phyloP scores from a whole-genome alignment of 75 land plant species.

The Adiantum capillusveneris region DNA sequence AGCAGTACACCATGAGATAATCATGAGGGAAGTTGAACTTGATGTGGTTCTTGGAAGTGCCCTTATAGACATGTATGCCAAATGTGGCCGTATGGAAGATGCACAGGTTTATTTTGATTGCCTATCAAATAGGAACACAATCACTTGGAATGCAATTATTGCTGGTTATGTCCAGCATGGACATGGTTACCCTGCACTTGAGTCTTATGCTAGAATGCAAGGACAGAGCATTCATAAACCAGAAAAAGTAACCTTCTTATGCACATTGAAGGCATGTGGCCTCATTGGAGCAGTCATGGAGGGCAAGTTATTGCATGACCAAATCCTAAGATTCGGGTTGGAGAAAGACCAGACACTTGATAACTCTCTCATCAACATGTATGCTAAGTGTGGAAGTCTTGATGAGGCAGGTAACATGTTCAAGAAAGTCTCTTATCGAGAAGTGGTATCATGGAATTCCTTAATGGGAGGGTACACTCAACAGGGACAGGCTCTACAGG shows the following conservation, averaged over 20 bases:
- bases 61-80: conserved; percentile 11
- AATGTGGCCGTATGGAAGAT: conserved; percentile 7
- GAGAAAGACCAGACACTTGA: conserved; percentile 22
- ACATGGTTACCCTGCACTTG: conserved; percentile 1
- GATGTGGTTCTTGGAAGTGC: conserved; percentile 5
- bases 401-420: conserved; percentile 32
- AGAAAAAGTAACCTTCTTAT: conserved; percentile 36
- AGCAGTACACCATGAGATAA: conserved; percentile 2
- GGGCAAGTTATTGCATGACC: conserved; percentile 34
- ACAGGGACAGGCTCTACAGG: conserved; percentile 12
- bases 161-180: conserved; percentile 7
- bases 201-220: not conserved
- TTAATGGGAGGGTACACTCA: conserved; percentile 33
- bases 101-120: conserved; percentile 4
- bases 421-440: conserved; percentile 14
- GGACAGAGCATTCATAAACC: not conserved
- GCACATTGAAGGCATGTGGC: conserved; percentile 41
- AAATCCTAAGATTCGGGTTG: conserved; percentile 29
- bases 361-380: conserved; percentile 39
- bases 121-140: not conserved
- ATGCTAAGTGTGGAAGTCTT: conserved; percentile 20
- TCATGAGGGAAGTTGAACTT: not conserved
- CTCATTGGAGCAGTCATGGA: conserved; percentile 20
- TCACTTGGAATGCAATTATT: conserved; percentile 7
- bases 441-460: conserved; percentile 42